Conservation (phyloP, 2,329 filamentous ascomycete genomes). For the Sordariomycetes sp. region DNA sequence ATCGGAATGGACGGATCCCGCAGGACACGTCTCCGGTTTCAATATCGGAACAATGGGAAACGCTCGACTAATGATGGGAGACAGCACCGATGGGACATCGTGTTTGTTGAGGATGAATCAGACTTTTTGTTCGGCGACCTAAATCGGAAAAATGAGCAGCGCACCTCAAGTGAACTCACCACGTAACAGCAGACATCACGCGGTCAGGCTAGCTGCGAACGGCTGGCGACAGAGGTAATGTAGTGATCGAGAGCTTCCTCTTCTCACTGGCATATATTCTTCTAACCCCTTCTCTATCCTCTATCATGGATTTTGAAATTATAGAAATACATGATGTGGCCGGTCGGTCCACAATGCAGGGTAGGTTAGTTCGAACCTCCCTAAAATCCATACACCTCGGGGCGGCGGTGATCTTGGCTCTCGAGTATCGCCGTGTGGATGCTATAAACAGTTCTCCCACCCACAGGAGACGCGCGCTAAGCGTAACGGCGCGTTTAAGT, state of each 20-base stretch:
- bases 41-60: background rate
- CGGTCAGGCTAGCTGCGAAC: background rate
- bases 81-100: background rate
- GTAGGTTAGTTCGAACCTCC: constrained; percentile 1
- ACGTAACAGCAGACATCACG: background rate
- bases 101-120: background rate
- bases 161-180: constrained; percentile 1
- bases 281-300: constrained; percentile 4
- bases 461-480: constrained; percentile 2
- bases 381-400: constrained; percentile 5
- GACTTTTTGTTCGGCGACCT: background rate
- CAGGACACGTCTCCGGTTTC: constrained; percentile 21
- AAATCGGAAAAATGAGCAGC: background rate
- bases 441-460: constrained; percentile 5
- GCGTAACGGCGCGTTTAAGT: constrained; percentile 4
- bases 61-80: background rate
- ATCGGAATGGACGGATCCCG: constrained; percentile 45
- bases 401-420: constrained; percentile 1
- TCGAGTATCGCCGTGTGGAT: background rate
- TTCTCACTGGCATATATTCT: constrained; percentile 5
- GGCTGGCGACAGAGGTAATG: constrained; percentile 6
- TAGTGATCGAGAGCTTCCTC: constrained; percentile 1
- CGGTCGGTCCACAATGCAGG: constrained; percentile 2
- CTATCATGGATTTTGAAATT: constrained; percentile 6
- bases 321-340: constrained; percentile 6